phyloP scores from a whole-genome alignment of 2,329 filamentous ascomycete genomes.

The Hyphodiscus sp. region DNA sequence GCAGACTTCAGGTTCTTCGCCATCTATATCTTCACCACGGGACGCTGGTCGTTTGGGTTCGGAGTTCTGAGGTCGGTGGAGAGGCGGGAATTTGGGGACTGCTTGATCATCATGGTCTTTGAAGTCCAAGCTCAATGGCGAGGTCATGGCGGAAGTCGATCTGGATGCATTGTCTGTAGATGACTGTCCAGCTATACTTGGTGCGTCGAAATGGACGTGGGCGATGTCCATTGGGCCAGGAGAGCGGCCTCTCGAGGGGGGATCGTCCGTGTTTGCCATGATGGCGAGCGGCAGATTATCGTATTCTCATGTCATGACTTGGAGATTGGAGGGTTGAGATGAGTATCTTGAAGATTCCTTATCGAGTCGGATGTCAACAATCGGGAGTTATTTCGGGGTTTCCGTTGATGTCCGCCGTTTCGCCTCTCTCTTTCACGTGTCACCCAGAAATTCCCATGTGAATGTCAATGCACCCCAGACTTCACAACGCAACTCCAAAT shows the following conservation, averaged over 20 bases:
- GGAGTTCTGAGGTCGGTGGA: conserved; percentile 17
- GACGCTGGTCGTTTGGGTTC: conserved; percentile 15
- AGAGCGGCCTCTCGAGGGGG: conserved; percentile 18
- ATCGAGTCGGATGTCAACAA: background rate
- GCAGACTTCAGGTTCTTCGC: conserved; percentile 52
- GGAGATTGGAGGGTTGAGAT: background rate
- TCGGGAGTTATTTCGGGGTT: background rate
- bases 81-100: conserved; percentile 24
- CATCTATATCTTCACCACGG: conserved; percentile 39
- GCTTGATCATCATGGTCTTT: conserved; percentile 13
- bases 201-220: conserved; percentile 23
- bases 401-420: no score
- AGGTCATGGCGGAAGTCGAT: conserved; percentile 29
- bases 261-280: conserved; percentile 29
- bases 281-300: conserved; percentile 9
- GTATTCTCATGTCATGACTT: background rate
- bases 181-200: conserved; percentile 16
- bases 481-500: background rate
- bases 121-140: conserved; percentile 26
- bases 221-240: conserved; percentile 19
- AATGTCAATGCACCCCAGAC: background rate
- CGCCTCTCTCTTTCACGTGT: background rate
- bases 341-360: background rate
- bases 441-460: background rate
- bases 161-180: conserved; percentile 21